Evolutionary conservation across 331 rosid genomes (phyloP).

Genomic region (Acacia concinna): DNA sequence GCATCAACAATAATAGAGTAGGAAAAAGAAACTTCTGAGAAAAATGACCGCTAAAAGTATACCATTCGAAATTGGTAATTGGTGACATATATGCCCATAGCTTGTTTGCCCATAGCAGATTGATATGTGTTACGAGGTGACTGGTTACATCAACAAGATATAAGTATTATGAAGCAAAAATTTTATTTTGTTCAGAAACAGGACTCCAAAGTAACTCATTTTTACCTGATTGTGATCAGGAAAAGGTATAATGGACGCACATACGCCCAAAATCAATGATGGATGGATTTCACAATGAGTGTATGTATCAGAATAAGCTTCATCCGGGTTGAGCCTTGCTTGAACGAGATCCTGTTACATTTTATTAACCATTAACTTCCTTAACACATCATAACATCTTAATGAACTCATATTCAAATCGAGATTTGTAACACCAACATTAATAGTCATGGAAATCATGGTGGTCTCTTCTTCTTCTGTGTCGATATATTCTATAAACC

Average conservation of each 20-base stretch:
- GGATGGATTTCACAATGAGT: conserved; percentile 99
- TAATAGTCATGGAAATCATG: conserved; percentile 97
- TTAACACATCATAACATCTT: conserved; percentile 17
- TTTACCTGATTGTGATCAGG: conserved; percentile 98
- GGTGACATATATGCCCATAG: conserved; percentile 98
- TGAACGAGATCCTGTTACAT: conserved; percentile 87
- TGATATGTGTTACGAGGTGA: conserved; percentile 98
- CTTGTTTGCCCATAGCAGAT: conserved; percentile 99
- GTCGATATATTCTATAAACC: conserved; percentile 90
- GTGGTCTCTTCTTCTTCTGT: conserved; percentile 99
- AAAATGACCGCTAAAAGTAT: conserved; percentile 11
- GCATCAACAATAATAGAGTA: conserved; percentile 2
- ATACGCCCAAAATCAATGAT: conserved; percentile 92
- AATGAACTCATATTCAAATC: conserved; percentile 20
- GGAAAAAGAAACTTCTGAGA: neutral
- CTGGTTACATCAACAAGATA: conserved; percentile 46
- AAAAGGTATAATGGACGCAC: conserved; percentile 97
- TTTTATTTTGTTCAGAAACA: conserved; percentile 1
- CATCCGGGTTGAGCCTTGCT: conserved; percentile 81
- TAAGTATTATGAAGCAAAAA: conserved; percentile 20
- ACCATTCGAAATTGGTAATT: conserved; percentile 99
- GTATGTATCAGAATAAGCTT: conserved; percentile 86
- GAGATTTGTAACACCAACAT: conserved; percentile 52
- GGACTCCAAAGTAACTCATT: conserved; percentile 27
- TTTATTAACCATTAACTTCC: conserved; percentile 21